Conservation (phyloP, 169 alveolate genomes). For the Eimeria acervulina region DNA sequence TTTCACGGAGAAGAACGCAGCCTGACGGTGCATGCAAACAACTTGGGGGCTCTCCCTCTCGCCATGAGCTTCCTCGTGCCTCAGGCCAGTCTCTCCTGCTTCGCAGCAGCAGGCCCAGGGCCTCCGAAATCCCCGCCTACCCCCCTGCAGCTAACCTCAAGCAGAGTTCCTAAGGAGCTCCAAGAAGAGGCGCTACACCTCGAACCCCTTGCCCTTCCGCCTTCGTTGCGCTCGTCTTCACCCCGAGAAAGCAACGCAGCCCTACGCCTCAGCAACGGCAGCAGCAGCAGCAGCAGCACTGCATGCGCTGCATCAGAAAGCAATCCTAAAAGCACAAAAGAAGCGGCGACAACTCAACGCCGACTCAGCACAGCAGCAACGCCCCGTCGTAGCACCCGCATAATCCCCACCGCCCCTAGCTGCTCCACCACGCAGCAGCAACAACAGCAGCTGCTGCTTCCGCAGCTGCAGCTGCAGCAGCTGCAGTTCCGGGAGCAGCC, state of each 20-base stretch:
- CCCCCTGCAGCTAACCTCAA: neutral
- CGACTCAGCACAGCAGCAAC: neutral
- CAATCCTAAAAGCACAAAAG: neutral
- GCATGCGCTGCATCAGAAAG: neutral
- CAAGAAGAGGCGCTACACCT: neutral
- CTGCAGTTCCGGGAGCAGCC: neutral
- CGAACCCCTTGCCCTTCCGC: neutral
- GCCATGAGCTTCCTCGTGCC: constrained; percentile 20
- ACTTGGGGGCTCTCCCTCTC: constrained; percentile 2
- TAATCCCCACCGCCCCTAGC: neutral
- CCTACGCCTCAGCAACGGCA: neutral
- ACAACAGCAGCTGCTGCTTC: neutral
- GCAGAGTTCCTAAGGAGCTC: neutral
- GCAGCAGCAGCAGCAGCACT: neutral
- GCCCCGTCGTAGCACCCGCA: neutral
- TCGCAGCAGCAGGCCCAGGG: neutral
- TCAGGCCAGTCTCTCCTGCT: neutral
- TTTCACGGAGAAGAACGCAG: neutral
- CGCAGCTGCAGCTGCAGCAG: neutral
- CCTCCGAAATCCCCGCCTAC: too few species aligned
- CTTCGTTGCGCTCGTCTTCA: neutral
- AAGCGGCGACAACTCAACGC: neutral
- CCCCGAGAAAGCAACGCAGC: neutral
- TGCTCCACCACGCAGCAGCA: neutral
- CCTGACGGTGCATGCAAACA: constrained; percentile 1